Percentiles rank a stretch among this genome's conserved stretches.
Conservation (phyloP, 192 early-diverging fungal genomes). For the Piromyces sp. region DNA sequence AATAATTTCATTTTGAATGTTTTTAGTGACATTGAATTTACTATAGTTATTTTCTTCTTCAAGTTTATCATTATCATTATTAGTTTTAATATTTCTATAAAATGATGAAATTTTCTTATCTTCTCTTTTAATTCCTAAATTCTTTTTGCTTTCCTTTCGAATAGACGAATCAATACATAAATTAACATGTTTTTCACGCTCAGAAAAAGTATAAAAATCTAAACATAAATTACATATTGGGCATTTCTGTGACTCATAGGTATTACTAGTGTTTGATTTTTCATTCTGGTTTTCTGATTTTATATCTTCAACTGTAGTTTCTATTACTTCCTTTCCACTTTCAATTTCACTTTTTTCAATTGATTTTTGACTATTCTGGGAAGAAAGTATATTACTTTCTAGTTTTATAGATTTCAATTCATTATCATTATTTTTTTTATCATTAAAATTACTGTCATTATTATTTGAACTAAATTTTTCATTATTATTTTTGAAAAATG, state of each 20-base stretch:
- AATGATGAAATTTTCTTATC: neutral
- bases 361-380: neutral
- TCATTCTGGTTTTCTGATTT: too few relatives aligned
- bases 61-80: neutral
- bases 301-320: neutral
- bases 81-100: neutral
- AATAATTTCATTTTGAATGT: neutral
- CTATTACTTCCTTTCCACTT: neutral
- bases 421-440: neutral
- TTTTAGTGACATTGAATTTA: neutral
- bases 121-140: neutral
- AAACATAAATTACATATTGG: neutral
- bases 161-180: neutral
- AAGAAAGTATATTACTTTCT: neutral
- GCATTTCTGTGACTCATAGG: neutral
- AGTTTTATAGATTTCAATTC: neutral
- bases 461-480: neutral
- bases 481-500: neutral
- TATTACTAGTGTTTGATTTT: too few relatives aligned
- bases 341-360: neutral
- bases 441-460: neutral
- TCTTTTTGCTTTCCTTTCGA: neutral
- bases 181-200: neutral
- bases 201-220: neutral
- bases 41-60: neutral